Base-by-base conservation (phyloP, 441 rosid genomes). In the Breynia disticha region DNA sequence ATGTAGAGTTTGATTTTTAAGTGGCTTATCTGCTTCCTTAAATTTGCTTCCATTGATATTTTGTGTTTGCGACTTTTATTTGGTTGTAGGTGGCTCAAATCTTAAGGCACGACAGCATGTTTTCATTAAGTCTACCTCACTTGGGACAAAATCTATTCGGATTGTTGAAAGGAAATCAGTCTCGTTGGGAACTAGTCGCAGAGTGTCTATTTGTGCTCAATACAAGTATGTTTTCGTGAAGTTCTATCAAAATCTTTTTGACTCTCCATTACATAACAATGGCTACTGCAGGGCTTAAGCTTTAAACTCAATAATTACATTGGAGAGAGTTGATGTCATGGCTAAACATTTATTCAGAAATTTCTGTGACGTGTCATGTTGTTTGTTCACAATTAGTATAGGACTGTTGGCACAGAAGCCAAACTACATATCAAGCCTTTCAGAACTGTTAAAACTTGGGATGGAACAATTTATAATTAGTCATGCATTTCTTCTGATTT, bases 221-320 rank as follows among this genome's bases (percentile, higher is more conserved):
- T 78, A 83, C 48, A 64, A 70, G 90, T 85, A 75, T n/a, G 78
- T 19, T 8, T 46, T 57, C 52, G n/a, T n/a, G n/a, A n/a, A n/a
- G n/a, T n/a, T n/a, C n/a, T n/a, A n/a, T n/a, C n/a, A n/a, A n/a
- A n/a, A n/a, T n/a, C n/a, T n/a, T n/a, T n/a, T 69, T 20, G 16
- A 35, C 47, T 32, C 44, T 21, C 14, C 7, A 19, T 16, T 59
- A 1, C 8, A 4, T 48, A 11, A 46, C 5, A 28, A 39, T 22
- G 18, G 22, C 11, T 11, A 52, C 28, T 2, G 19, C 15, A 5
- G 13, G 35, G 35, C 5, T 28, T 9, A 9, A 15, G 13, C 10
- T 41, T 11, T 7, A 44, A 32, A n/a, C 17, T 16, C 3, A 24
- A 46, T 46, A 12, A 14, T 28, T n/a, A n/a, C n/a, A n/a, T n/a